Evolutionary conservation across 805 yeast genomes (phyloP).

Genomic region (Yarrowia bubula): DNA sequence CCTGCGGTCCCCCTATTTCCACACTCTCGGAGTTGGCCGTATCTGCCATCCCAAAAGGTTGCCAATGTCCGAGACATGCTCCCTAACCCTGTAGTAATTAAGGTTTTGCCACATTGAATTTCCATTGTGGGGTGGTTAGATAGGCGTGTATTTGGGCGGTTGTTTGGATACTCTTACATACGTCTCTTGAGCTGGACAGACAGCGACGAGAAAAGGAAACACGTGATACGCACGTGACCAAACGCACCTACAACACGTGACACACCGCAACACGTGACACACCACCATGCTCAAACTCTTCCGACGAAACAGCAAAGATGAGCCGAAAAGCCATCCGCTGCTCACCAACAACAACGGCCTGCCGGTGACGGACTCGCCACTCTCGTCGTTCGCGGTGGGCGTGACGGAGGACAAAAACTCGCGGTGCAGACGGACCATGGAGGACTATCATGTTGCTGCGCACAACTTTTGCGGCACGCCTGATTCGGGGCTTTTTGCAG

Average conservation of each 20-base stretch:
- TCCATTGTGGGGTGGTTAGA: background rate
- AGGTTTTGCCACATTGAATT: constrained; percentile 10
- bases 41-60: background rate
- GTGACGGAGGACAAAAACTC: constrained; percentile 87
- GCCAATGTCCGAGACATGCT: background rate
- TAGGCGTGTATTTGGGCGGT: background rate
- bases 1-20: constrained; percentile 9
- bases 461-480: constrained; percentile 79
- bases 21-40: too few relatives aligned
- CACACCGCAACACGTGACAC: background rate
- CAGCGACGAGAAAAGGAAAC: too few relatives aligned
- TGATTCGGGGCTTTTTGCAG: constrained; percentile 94
- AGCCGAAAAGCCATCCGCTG: background rate
- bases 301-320: constrained; percentile 10
- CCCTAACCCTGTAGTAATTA: background rate
- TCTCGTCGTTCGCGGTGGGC: constrained; percentile 52
- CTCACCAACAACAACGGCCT: constrained; percentile 18
- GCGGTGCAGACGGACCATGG: constrained; percentile 85
- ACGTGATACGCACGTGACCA: background rate
- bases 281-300: constrained; percentile 9
- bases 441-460: constrained; percentile 90
- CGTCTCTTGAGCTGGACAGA: too few relatives aligned
- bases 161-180: too few relatives aligned
- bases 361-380: constrained; percentile 1
- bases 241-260: background rate